A percentile compares a stretch with the other conserved stretches of the same genome.
These are phyloP conservation scores for Phoenix roebelenii DNA, from an alignment of 176 grass and related monocot species.

Conservation along the genomic window DNA sequence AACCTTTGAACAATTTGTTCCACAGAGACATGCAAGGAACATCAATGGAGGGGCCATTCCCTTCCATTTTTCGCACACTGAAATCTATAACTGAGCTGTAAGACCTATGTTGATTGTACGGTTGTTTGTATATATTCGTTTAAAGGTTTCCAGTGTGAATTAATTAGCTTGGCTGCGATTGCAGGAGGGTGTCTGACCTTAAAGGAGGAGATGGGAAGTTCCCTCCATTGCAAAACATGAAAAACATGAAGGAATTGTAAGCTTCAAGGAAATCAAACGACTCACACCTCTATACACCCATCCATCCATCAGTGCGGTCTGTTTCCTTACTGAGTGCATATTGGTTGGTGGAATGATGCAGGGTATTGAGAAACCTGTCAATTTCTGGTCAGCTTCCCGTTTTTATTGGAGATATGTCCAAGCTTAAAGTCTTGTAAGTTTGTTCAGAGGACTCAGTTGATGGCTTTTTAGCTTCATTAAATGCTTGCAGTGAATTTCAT, in stretches of 20 bases:
- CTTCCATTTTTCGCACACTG: background rate
- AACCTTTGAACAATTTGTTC: background rate
- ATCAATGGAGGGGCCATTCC: slow-evolving; percentile 13
- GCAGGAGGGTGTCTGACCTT: slow-evolving; percentile 13
- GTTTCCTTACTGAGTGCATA: no score
- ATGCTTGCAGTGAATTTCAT: no score
- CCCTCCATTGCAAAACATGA: background rate
- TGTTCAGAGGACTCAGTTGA: background rate
- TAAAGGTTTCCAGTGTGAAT: no score
- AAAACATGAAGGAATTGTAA: slow-evolving; percentile 9
- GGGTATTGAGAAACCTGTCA: slow-evolving; percentile 17
- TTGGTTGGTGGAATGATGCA: background rate
- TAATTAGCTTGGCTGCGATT: background rate
- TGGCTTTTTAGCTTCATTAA: no score
- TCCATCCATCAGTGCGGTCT: no score
- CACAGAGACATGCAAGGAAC: slow-evolving; percentile 20
- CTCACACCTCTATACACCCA: no score
- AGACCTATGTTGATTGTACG: background rate
- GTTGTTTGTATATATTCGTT: background rate
- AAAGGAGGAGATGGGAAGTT: slow-evolving; percentile 14
- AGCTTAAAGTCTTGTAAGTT: slow-evolving; percentile 7
- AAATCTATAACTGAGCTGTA: background rate
- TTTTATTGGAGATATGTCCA: slow-evolving; percentile 2
- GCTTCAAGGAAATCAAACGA: background rate
- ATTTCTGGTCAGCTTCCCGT: slow-evolving; percentile 12